A percentile compares a stretch with the other conserved stretches of the same genome.
phyloP scores from a whole-genome alignment of 306 rosid species.

The Phaseolus lunatus region DNA sequence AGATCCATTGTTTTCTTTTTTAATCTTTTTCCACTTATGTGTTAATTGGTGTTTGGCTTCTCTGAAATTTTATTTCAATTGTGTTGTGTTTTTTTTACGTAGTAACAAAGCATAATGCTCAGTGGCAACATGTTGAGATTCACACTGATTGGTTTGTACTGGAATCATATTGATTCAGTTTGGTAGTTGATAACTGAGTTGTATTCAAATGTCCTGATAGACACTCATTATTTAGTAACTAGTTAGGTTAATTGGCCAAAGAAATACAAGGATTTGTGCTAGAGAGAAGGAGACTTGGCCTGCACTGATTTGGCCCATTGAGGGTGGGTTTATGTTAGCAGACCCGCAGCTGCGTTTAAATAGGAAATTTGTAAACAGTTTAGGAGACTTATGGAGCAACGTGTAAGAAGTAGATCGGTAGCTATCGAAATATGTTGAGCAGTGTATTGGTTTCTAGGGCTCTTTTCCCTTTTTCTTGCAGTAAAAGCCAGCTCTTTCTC shows the following conservation, averaged over 20 bases:
- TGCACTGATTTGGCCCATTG: not conserved
- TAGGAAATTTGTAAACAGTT: not conserved
- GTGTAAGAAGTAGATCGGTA: too few relatives aligned
- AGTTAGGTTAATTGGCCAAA: not conserved
- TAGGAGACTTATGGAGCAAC: not conserved
- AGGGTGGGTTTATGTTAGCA: not conserved
- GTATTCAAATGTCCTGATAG: not conserved
- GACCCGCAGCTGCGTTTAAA: too few relatives aligned
- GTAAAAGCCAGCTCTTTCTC: too few relatives aligned
- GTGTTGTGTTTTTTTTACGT: not conserved
- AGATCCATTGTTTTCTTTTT: not conserved
- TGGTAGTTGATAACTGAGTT: not conserved
- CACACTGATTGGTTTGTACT: not conserved
- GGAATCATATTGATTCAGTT: not conserved
- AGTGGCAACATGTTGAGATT: not conserved
- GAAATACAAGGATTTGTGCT: too few relatives aligned
- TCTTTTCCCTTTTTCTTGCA: too few relatives aligned
- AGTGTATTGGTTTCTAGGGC: too few relatives aligned
- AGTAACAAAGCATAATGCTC: not conserved
- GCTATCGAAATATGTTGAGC: too few relatives aligned
- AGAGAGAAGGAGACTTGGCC: not conserved
- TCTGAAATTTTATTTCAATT: not conserved
- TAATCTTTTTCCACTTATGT: not conserved
- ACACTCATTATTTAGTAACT: not conserved
- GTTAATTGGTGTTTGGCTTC: conserved; percentile 17